A percentile compares a stretch with the other conserved stretches of the same genome.
Conservation (phyloP, 164 flowering plant genomes). For the Kalanchoe fedtschenkoi region DNA sequence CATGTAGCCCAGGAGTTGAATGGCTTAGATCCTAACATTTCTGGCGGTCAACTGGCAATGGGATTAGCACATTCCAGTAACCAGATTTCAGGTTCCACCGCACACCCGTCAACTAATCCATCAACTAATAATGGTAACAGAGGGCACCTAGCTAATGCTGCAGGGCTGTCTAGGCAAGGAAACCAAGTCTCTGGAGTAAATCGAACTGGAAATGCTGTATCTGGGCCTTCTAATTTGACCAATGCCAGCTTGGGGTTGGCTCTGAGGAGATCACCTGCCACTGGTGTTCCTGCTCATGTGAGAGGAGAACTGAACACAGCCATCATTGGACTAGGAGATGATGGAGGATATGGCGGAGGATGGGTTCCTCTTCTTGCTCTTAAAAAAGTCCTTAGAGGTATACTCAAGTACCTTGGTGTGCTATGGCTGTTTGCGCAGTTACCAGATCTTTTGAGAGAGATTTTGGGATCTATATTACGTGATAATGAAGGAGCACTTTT, state of each 20-base stretch:
- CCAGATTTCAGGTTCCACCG: neutral
- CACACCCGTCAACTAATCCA: constrained; percentile 32
- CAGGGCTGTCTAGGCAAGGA: constrained; percentile 24
- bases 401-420: constrained; percentile 95
- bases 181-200: constrained; percentile 37
- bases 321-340: constrained; percentile 98
- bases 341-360: constrained; percentile 99
- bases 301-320: constrained; percentile 95
- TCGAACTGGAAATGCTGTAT: constrained; percentile 44
- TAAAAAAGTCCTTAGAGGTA: constrained; percentile 90
- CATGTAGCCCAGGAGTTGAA: constrained; percentile 98
- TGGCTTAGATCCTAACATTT: constrained; percentile 66
- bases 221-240: constrained; percentile 45
- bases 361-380: constrained; percentile 99
- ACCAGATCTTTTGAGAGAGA: constrained; percentile 87
- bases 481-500: constrained; percentile 94
- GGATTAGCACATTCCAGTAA: constrained; percentile 40
- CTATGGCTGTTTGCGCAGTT: constrained; percentile 98
- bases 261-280: constrained; percentile 58
- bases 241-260: constrained; percentile 49
- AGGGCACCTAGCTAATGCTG: constrained; percentile 18
- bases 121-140: constrained; percentile 52
- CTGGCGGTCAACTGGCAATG: constrained; percentile 51
- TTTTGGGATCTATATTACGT: constrained; percentile 80
- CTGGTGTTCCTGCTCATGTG: constrained; percentile 80